Percentiles rank a stretch among this genome's conserved stretches.
Evolutionary conservation across 768 basidiomycete species (phyloP).

Genomic region (Russula abietina): DNA sequence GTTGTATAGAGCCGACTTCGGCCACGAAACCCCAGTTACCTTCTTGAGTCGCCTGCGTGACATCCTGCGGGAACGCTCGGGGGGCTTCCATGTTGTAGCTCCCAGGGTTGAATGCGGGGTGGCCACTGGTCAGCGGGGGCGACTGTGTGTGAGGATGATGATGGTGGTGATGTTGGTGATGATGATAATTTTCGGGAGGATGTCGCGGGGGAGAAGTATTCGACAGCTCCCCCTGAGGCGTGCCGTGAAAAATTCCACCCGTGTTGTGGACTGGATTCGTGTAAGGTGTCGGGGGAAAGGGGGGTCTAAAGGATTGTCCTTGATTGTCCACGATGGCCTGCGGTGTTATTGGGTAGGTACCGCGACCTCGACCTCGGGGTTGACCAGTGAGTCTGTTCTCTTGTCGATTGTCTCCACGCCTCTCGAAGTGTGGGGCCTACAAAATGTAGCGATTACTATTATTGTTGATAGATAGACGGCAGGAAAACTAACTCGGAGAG

Average conservation of each 20-base stretch:
- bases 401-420: background rate
- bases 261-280: background rate
- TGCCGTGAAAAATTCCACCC: background rate
- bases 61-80: background rate
- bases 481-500: background rate
- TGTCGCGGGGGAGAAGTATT: background rate
- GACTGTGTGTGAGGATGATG: background rate
- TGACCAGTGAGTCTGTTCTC: background rate
- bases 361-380: background rate
- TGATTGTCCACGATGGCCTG: background rate
- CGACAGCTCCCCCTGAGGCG: background rate
- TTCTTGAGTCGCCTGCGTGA: background rate
- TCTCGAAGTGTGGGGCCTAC: background rate
- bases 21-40: background rate
- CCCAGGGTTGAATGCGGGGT: background rate
- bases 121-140: background rate
- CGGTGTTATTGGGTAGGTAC: background rate
- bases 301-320: too few relatives aligned
- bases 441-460: background rate
- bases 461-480: too few relatives aligned
- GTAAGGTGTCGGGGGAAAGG: background rate
- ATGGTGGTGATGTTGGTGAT: background rate
- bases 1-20: background rate
- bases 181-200: background rate
- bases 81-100: background rate